Percentiles rank a stretch among this genome's conserved stretches.
phyloP scores from a whole-genome alignment of 2,329 filamentous ascomycete species.

The Epichloe sp. region DNA sequence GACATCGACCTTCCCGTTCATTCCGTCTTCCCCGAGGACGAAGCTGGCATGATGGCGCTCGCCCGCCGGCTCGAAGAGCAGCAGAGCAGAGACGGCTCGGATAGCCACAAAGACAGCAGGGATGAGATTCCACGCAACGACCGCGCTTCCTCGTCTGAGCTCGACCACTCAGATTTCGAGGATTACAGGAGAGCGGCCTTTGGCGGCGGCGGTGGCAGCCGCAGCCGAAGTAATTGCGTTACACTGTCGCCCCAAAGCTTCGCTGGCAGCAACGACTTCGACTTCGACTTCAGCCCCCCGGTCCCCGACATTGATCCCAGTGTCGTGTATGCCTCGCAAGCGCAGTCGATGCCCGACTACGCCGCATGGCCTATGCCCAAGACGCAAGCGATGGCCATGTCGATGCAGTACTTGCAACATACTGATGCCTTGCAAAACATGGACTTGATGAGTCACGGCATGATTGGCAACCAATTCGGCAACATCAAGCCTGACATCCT shows the following conservation, averaged over 20 bases:
- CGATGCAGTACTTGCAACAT: conserved; percentile 30
- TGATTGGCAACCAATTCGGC: conserved; percentile 39
- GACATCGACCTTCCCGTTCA: conserved; percentile 46
- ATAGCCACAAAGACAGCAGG: conserved; percentile 16
- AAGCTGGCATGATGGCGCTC: conserved; percentile 42
- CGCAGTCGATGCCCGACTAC: conserved; percentile 21
- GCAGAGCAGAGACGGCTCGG: conserved; percentile 26
- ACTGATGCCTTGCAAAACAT: conserved; percentile 26
- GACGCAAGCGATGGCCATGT: conserved; percentile 13
- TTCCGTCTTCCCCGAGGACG: conserved; percentile 48
- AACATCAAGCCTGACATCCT: conserved; percentile 43
- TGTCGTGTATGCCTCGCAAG: conserved; percentile 22
- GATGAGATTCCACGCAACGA: conserved; percentile 15
- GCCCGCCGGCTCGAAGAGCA: conserved; percentile 39
- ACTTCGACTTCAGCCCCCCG: conserved; percentile 24
- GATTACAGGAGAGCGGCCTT: conserved; percentile 39
- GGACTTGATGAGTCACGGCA: conserved; percentile 34
- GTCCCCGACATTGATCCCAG: conserved; percentile 20
- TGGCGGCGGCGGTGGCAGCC: conserved; percentile 17
- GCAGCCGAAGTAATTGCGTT: conserved; percentile 19
- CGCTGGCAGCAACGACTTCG: conserved; percentile 23
- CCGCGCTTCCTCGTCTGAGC: conserved; percentile 40
- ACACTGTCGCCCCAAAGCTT: conserved; percentile 43
- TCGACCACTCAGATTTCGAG: conserved; percentile 43
- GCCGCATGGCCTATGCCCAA: conserved; percentile 19